phyloP scores from a whole-genome alignment of 345 rosid species.

The Sonneratia alba region DNA sequence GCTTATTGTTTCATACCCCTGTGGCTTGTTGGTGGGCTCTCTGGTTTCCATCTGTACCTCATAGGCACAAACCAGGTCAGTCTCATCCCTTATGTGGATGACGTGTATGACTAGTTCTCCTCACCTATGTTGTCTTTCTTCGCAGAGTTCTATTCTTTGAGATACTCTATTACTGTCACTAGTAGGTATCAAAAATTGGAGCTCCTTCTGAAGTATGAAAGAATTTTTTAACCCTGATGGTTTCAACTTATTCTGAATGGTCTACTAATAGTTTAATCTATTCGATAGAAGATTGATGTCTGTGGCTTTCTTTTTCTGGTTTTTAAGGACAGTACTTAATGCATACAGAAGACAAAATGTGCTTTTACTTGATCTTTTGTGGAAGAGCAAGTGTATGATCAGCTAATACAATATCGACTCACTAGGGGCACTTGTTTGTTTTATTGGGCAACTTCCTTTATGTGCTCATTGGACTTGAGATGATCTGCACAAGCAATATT shows the following conservation, averaged over 20 bases:
- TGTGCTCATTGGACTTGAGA: not conserved
- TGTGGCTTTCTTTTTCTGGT: not conserved
- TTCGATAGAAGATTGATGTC: not conserved
- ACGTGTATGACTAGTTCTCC: not conserved
- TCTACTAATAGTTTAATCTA: not conserved
- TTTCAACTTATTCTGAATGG: not conserved
- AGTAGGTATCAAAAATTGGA: not conserved
- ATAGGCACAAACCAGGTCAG: conserved; percentile 86
- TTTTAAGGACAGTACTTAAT: not conserved
- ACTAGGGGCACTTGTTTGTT: not conserved
- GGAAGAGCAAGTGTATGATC: not conserved
- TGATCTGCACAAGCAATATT: not conserved
- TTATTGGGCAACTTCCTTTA: not conserved
- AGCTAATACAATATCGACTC: not conserved
- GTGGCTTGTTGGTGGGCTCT: conserved; percentile 96
- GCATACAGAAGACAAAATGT: not conserved
- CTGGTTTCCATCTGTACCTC: conserved; percentile 89
- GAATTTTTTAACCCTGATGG: not conserved
- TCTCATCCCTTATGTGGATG: not conserved
- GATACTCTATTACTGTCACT: not conserved
- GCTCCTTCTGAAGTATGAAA: not conserved
- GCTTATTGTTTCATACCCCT: conserved; percentile 70
- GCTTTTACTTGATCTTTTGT: not conserved
- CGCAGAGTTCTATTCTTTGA: conserved; percentile 1
- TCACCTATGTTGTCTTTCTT: not conserved